Conservation (phyloP, 805 yeast species). For the Ogataea minuta region DNA sequence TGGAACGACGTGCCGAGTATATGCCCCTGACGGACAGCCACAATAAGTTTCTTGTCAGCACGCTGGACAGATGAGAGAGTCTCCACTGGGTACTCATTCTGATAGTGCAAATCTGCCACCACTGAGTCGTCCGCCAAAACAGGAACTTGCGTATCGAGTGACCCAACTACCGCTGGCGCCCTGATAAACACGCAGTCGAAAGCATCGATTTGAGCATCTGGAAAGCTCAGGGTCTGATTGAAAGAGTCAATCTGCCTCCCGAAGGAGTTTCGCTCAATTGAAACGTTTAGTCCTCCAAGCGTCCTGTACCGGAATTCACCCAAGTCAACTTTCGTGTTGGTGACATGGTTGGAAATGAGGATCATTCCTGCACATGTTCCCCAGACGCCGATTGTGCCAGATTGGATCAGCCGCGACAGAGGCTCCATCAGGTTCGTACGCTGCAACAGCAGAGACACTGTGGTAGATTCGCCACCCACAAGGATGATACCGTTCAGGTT, state of each 20-base stretch:
- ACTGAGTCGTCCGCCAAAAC: constrained; percentile 3
- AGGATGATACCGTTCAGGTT: constrained; percentile 59
- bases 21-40: constrained; percentile 70
- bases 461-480: constrained; percentile 69
- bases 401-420: constrained; percentile 47
- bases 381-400: constrained; percentile 59
- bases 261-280: constrained; percentile 70
- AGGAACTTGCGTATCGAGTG: neutral
- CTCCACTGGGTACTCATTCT: constrained; percentile 36
- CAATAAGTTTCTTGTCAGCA: constrained; percentile 43
- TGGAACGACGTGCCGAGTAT: constrained; percentile 76
- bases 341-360: constrained; percentile 53
- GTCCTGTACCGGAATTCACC: constrained; percentile 38
- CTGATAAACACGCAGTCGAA: constrained; percentile 62
- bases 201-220: constrained; percentile 14
- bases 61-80: constrained; percentile 40
- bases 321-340: constrained; percentile 50
- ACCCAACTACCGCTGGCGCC: constrained; percentile 60
- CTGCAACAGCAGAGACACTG: constrained; percentile 70
- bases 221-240: constrained; percentile 42
- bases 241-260: constrained; percentile 77
- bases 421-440: constrained; percentile 57
- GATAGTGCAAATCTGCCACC: constrained; percentile 8
- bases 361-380: constrained; percentile 88
- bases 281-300: constrained; percentile 63